phyloP scores from a whole-genome alignment of 2,329 filamentous ascomycete species.

The Mariannaea elegans region DNA sequence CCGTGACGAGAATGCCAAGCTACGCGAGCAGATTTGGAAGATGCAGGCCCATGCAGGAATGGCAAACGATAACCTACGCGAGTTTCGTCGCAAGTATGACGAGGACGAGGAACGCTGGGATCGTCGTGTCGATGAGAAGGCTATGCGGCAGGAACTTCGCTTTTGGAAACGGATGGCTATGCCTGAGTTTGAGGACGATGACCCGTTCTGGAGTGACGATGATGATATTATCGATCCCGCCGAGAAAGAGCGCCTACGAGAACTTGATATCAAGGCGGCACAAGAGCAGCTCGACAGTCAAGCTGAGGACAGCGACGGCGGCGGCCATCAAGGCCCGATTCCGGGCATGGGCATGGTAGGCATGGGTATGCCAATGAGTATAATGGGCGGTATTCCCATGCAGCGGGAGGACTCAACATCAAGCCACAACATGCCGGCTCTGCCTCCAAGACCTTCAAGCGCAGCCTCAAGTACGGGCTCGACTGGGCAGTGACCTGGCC shows the following conservation, averaged over 20 bases:
- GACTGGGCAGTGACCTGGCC: conserved; percentile 45
- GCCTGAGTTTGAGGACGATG: conserved; percentile 67
- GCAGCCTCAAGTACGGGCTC: conserved; percentile 55
- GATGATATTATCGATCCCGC: conserved; percentile 70
- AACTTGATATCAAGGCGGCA: conserved; percentile 57
- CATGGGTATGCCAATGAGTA: conserved; percentile 33
- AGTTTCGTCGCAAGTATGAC: conserved; percentile 65
- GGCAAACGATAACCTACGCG: conserved; percentile 66
- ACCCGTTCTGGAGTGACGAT: conserved; percentile 70
- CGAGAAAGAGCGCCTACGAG: conserved; percentile 65
- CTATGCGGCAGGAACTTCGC: conserved; percentile 65
- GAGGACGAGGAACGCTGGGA: conserved; percentile 65
- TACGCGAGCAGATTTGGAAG: conserved; percentile 73
- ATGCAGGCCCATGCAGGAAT: conserved; percentile 69
- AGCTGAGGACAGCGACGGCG: conserved; percentile 46
- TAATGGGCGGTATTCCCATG: conserved; percentile 52
- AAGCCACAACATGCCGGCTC: conserved; percentile 38
- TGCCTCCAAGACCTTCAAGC: conserved; percentile 49
- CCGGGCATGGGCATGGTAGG: conserved; percentile 30
- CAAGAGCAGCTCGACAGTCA: conserved; percentile 49
- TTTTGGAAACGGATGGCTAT: conserved; percentile 75
- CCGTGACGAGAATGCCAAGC: conserved; percentile 68
- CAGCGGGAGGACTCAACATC: conserved; percentile 46
- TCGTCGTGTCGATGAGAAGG: conserved; percentile 60
- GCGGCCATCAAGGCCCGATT: conserved; percentile 36